Evolutionary conservation across 176 grass and related monocot species (phyloP).

Genomic region (Hsuehochloa calcarea): DNA sequence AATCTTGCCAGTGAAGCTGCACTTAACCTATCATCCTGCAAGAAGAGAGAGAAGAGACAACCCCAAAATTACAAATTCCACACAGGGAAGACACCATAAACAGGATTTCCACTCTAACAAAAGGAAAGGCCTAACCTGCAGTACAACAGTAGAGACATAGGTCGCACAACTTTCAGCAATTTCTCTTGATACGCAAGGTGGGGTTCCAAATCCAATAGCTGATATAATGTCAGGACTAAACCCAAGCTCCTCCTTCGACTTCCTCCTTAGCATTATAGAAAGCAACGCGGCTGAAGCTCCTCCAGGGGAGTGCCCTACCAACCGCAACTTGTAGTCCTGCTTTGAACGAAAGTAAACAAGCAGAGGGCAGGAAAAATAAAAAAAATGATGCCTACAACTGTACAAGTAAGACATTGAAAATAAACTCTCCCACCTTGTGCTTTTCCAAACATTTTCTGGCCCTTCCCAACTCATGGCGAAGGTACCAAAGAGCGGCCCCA

Average conservation of each 20-base stretch:
- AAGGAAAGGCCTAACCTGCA: conserved; percentile 56
- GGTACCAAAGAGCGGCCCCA: no score
- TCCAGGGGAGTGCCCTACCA: conserved; percentile 93
- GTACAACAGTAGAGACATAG: conserved; percentile 88
- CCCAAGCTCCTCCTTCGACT: conserved; percentile 78
- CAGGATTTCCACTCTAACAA: not conserved
- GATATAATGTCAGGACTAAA: conserved; percentile 91
- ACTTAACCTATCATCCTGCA: conserved; percentile 92
- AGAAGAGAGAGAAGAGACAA: not conserved
- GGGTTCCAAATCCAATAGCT: conserved; percentile 87
- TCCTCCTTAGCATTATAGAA: conserved; percentile 84
- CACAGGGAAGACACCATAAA: not conserved
- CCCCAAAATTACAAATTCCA: not conserved
- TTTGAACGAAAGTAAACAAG: conserved; percentile 19
- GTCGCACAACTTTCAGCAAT: conserved; percentile 70
- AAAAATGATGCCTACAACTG: not conserved
- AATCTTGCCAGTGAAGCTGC: conserved; percentile 72
- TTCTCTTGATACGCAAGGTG: conserved; percentile 87
- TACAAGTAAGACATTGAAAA: not conserved
- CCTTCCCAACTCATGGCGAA: conserved; percentile 59
- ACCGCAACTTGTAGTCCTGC: conserved; percentile 75
- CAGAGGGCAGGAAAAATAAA: not conserved
- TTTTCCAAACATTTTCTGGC: no score
- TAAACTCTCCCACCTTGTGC: not conserved
- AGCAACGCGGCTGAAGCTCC: conserved; percentile 81